Base-by-base conservation (phyloP, 495 filamentous ascomycete genomes). In the Hapsidospora chrysogenum region DNA sequence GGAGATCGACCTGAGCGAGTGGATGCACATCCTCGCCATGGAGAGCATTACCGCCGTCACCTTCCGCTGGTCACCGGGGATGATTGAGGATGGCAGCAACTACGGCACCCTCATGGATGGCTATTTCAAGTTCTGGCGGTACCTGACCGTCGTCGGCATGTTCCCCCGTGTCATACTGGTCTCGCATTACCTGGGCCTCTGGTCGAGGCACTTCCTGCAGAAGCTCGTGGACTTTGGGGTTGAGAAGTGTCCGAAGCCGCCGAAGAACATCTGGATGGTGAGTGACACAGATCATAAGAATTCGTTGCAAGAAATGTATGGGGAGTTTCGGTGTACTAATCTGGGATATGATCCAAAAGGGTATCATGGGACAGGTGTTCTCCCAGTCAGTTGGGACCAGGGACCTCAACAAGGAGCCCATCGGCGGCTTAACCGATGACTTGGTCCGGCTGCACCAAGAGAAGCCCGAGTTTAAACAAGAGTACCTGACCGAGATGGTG, bases 1-100 rank as follows among this genome's bases (percentile, higher is more conserved):
- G 15, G 53, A 55, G 17, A 26, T 58, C 0, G 57, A 60, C 20
- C 35, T 60, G 16, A 56, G 53, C 26, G 45, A 56, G 21, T 62
- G 58, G 57, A 50, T 62, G 48, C 58, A 62, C 40, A 49, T 62
- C 35, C 36, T 57, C 6, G 51, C 48, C 5, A 57, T 62, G 13
- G 58, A 62, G 22, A 57, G 51, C 19, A 46, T 62, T 1, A 53
- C 53, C 0, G 55, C 53, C 0, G 51, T 57, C 3, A 54, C 58
- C 1, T 36, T 62, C 0, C 46, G 49, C 14, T 62, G 58, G 58
- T 55, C 56, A 0, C 58, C 58, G 0, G 45, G 48, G 0, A 54
- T 59, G 19, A 49, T 60, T 19, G 27, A 43, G 7, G 38, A 45
- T 11, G 36, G 32, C 10, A 51, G 44, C 3, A 57, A 62, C 28